Evolutionary conservation across 2,329 filamentous ascomycete genomes (phyloP), one percentile per base, ranked within the genome.

Genomic region (Neofusicoccum ribis): DNA sequence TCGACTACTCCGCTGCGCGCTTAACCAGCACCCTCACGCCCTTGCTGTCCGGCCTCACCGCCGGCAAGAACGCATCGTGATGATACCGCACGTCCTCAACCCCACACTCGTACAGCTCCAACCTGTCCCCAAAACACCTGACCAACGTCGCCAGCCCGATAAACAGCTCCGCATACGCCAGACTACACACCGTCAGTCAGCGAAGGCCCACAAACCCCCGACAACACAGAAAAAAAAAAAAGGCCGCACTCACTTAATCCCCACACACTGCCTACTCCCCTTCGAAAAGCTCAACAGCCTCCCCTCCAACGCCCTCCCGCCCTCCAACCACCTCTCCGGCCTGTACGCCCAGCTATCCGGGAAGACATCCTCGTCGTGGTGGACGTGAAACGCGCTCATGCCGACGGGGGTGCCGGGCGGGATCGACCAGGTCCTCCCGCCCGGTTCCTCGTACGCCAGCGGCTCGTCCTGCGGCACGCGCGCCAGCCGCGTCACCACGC

Each of bases 51-150:
- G 72, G 14, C 65, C 60, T 70, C 4, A 72, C 65, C 2, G 74
- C 70, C 1, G 78, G 77, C 52, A 76, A 76, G 51, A 81, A 80
- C 46, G 74, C 77, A 67, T 80, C 78, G 56, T 77, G 72, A 0
- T 70, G 71, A 20, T 77, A 65, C 64, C 72, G 66, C 44, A 77
- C 76, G 67, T 77, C 76, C 4, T 44, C 67, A 1, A 73, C 67
- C 52, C 70, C 65, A 14, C 68, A 70, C 54, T 69, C 66, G 11
- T 47, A 66, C 17, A 67, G 36, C 46, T 67, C 58, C 23, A 68
- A 7, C 12, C 60, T 6, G 14, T 54, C 52, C 12, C 52, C 54
- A 37, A 68, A 66, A 12, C 63, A 58, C 15, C 49, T n/a, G 6
- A 68, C 52, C 27, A 69, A 39, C 23, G 36, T 65, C 5, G 66